Percentiles rank a stretch among this genome's conserved stretches.
These are phyloP conservation scores for sorghum (Sorghum bicolor) DNA, from an alignment of 176 grass and related monocot species.

Conservation along the genomic window DNA sequence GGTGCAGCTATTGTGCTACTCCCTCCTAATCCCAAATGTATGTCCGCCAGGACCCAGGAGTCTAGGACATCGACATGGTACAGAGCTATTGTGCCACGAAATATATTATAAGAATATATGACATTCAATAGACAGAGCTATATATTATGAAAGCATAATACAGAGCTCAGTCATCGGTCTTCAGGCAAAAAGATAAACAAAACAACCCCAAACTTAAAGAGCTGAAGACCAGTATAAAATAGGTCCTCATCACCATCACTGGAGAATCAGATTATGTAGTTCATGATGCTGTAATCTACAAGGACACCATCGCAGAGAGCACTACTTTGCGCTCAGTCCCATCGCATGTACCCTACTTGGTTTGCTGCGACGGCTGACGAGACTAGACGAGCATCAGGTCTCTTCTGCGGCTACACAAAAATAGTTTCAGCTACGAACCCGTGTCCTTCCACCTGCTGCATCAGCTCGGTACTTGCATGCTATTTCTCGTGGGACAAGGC, in stretches of 20 bases:
- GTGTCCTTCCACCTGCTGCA: not conserved
- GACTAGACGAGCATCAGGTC: conserved; percentile 3
- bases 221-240: conserved; percentile 1
- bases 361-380: conserved; percentile 21
- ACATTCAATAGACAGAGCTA: no score
- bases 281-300: not conserved
- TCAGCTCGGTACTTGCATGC: not conserved
- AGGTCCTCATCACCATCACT: not conserved
- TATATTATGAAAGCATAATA: no score
- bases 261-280: not conserved
- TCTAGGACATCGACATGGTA: no score
- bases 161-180: not conserved
- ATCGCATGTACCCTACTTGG: conserved; percentile 20
- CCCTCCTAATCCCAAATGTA: no score
- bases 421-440: not conserved
- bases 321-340: not conserved
- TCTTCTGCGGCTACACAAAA: not conserved
- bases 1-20: no score
- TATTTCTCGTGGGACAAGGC: conserved; percentile 68
- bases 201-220: not conserved
- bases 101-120: no score
- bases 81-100: no score
- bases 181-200: not conserved
- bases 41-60: no score
- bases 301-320: not conserved